Percentiles rank a stretch among this genome's conserved stretches.
These are phyloP conservation scores for Rhynchospora pubera DNA, from an alignment of 176 grass and related monocot genomes.

Conservation along the genomic window DNA sequence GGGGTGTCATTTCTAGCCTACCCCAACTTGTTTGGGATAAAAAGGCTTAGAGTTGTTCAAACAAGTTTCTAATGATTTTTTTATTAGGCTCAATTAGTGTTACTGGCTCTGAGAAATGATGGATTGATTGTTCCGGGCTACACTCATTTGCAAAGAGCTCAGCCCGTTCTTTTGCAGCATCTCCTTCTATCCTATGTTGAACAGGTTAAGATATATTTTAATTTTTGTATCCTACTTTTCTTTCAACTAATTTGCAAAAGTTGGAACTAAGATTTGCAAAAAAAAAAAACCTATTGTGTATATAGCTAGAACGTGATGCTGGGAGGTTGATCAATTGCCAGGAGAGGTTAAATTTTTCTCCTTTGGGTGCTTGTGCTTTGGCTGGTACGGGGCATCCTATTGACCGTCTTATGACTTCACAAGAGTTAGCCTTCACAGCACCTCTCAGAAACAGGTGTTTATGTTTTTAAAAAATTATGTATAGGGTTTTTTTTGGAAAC, in stretches of 20 bases:
- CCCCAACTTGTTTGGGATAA: too few species aligned
- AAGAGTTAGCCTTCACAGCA: conserved; percentile 74
- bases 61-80: not conserved
- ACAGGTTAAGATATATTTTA: conserved; percentile 39
- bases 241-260: not conserved
- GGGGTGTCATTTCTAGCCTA: too few species aligned
- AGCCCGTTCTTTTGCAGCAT: conserved; percentile 85
- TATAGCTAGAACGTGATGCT: conserved; percentile 82
- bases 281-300: not conserved
- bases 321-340: conserved; percentile 66
- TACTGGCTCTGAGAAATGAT: conserved; percentile 71
- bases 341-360: conserved; percentile 81
- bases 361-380: conserved; percentile 96
- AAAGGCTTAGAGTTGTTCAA: too few species aligned
- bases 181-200: conserved; percentile 96
- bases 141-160: conserved; percentile 95
- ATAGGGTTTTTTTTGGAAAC: not conserved
- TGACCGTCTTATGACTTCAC: conserved; percentile 77
- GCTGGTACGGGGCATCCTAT: conserved; percentile 97
- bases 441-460: conserved; percentile 80
- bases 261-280: not conserved
- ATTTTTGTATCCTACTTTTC: not conserved
- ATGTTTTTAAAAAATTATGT: too few species aligned
- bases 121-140: conserved; percentile 96
- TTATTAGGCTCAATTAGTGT: conserved; percentile 73